Evolutionary conservation across 371 early-diverging fungal genomes (phyloP).

Genomic region (Rhizopus microsporus): DNA sequence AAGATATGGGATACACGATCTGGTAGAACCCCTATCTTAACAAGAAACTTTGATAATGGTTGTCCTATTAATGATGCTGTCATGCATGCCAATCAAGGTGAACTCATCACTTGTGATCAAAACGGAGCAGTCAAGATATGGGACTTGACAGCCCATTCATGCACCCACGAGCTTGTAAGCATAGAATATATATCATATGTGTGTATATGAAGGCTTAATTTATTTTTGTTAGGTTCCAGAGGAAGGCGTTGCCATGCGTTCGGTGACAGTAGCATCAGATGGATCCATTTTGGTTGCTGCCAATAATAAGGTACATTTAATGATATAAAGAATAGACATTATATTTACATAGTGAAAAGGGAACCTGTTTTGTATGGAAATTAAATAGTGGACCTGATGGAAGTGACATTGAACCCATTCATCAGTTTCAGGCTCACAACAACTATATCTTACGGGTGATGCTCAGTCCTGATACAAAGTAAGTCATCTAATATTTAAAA

Average conservation of each 20-base stretch:
- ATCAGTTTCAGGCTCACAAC: conserved; percentile 76
- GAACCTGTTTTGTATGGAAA: conserved; percentile 86
- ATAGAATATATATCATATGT: too few relatives aligned
- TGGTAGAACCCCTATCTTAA: conserved; percentile 66
- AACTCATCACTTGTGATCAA: conserved; percentile 93
- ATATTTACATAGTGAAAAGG: conserved; percentile 36
- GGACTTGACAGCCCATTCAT: conserved; percentile 89
- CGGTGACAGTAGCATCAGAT: conserved; percentile 90
- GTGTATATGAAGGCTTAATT: neutral
- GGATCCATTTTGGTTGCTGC: conserved; percentile 88
- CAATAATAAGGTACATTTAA: conserved; percentile 76
- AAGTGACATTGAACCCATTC: conserved; percentile 73
- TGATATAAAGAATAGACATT: neutral
- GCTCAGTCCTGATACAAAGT: conserved; percentile 83
- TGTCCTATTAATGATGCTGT: conserved; percentile 92
- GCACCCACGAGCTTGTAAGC: conserved; percentile 81
- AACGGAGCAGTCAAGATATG: conserved; percentile 91
- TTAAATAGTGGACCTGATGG: conserved; percentile 59
- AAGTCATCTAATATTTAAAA: conserved; percentile 10
- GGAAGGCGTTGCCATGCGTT: conserved; percentile 85
- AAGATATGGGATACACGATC: conserved; percentile 86
- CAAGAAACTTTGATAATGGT: conserved; percentile 86
- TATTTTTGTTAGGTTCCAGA: conserved; percentile 67
- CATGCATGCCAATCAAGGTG: conserved; percentile 95
- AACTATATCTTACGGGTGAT: conserved; percentile 83